phyloP scores from a whole-genome alignment of 2,329 filamentous ascomycete species.

The Hypoxylon sp. region DNA sequence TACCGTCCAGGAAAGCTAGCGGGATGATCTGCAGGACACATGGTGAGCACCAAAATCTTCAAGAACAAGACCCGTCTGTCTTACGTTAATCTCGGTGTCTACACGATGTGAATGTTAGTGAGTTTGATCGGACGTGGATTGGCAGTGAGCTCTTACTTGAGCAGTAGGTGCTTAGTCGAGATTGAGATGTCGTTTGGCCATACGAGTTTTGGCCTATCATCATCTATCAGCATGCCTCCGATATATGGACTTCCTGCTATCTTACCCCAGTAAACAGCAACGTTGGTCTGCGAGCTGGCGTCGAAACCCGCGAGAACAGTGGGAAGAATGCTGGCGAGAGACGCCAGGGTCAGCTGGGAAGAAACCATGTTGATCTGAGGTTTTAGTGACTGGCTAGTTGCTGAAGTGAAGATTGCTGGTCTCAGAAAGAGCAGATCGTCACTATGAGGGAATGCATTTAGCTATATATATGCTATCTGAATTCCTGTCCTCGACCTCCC shows the following conservation, averaged over 20 bases:
- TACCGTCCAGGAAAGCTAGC: conserved; percentile 70
- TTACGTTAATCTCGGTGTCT: conserved; percentile 62
- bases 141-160: conserved; percentile 57
- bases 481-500: conserved; percentile 13
- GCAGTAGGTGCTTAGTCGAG: conserved; percentile 69
- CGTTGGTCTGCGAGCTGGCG: conserved; percentile 61
- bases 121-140: neutral
- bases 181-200: conserved; percentile 61
- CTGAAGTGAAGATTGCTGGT: conserved; percentile 33
- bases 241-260: neutral
- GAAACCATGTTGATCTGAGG: conserved; percentile 43
- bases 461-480: conserved; percentile 31
- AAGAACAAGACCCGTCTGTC: conserved; percentile 25
- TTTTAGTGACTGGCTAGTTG: conserved; percentile 28
- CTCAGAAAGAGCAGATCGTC: conserved; percentile 25
- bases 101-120: conserved; percentile 34
- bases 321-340: conserved; percentile 48
- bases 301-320: conserved; percentile 58
- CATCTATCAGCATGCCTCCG: conserved; percentile 26
- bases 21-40: conserved; percentile 65
- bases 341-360: conserved; percentile 41
- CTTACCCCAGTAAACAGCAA: conserved; percentile 76
- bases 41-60: conserved; percentile 20
- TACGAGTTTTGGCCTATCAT: conserved; percentile 69
- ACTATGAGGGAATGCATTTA: conserved; percentile 26